These are phyloP conservation scores for Rhynchospora tenuis DNA, from an alignment of 176 grass and related monocot genomes.

Conservation along the genomic window DNA sequence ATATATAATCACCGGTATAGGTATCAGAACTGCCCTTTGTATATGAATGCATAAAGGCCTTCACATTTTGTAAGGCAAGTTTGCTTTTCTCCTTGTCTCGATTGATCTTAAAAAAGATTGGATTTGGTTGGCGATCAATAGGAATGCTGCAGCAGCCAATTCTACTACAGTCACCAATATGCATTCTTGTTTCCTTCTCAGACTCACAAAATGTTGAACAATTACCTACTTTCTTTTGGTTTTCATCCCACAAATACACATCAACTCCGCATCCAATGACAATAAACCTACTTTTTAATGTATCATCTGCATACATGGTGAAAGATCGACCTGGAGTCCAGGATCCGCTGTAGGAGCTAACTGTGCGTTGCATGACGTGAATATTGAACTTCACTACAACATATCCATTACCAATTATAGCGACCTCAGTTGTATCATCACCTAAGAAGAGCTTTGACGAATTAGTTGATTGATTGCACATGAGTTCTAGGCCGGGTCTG, in stretches of 20 bases:
- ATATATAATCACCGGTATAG: neutral
- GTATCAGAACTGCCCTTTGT: neutral
- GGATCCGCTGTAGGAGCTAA: neutral
- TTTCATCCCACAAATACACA: neutral
- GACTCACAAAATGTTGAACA: neutral
- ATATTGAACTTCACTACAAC: neutral
- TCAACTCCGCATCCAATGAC: neutral
- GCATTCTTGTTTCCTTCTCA: neutral
- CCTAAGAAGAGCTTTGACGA: conserved; percentile 2
- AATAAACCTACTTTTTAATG: neutral
- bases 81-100: neutral
- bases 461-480: neutral
- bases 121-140: neutral
- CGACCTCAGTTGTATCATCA: conserved; percentile 1
- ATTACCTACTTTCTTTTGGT: neutral
- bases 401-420: neutral
- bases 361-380: neutral
- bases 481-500: conserved; percentile 25
- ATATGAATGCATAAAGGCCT: neutral
- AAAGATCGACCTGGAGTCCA: neutral
- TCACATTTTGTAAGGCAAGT: neutral
- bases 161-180: neutral
- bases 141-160: neutral
- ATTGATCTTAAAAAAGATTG: neutral
- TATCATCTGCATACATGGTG: neutral